phyloP scores from a whole-genome alignment of 1,284 basidiomycete genomes.

The Fomes fomentarius region DNA sequence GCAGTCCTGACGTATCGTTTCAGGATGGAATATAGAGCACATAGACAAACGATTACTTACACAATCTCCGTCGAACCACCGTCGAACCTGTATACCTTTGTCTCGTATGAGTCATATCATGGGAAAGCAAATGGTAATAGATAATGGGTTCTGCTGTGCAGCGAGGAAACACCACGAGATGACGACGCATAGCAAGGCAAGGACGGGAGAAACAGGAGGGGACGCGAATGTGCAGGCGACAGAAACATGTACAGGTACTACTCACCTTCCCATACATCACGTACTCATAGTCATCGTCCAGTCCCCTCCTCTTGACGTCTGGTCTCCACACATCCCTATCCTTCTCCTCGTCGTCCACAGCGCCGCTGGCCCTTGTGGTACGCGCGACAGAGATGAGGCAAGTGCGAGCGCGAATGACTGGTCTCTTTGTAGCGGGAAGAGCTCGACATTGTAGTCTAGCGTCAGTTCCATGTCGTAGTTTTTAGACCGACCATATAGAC shows the following conservation, averaged over 20 bases:
- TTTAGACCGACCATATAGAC: slow-evolving; percentile 82
- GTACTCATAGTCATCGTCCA: slow-evolving; percentile 98
- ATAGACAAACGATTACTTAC: no score
- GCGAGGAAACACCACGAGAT: no score
- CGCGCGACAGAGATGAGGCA: slow-evolving; percentile 80
- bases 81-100: slow-evolving; percentile 96
- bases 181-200: no score
- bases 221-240: neutral
- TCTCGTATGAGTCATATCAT: slow-evolving; percentile 4
- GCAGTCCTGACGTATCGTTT: slow-evolving; percentile 90
- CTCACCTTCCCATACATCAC: slow-evolving; percentile 98
- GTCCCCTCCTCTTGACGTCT: slow-evolving; percentile 82
- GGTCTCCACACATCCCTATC: slow-evolving; percentile 86
- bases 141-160: no score
- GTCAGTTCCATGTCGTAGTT: slow-evolving; percentile 91
- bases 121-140: no score
- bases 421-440: slow-evolving; percentile 73
- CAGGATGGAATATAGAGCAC: no score
- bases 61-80: slow-evolving; percentile 83
- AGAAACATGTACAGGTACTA: no score
- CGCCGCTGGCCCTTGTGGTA: slow-evolving; percentile 46
- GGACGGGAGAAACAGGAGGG: neutral
- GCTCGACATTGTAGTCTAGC: slow-evolving; percentile 89
- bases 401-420: slow-evolving; percentile 88
- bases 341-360: slow-evolving; percentile 64